Conservation (phyloP, 2,329 filamentous ascomycete genomes). For the Fusarium siculi region DNA sequence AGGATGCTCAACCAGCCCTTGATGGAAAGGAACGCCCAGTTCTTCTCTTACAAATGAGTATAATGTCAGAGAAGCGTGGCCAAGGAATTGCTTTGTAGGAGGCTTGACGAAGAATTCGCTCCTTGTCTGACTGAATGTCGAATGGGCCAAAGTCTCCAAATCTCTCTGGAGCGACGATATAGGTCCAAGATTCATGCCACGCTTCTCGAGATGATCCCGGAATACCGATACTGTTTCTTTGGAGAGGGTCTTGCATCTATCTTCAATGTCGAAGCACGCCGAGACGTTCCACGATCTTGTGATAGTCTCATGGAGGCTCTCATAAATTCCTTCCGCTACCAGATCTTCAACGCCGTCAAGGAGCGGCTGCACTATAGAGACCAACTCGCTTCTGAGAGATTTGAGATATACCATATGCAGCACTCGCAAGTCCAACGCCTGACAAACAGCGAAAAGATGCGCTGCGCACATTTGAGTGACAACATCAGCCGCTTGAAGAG, state of each 20-base stretch:
- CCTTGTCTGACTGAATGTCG: accelerated
- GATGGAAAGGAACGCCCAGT: accelerated
- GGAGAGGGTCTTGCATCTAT: neutral
- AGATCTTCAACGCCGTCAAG: accelerated
- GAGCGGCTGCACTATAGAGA: neutral
- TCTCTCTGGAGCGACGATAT: neutral
- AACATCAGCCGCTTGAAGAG: neutral
- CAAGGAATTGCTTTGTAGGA: accelerated
- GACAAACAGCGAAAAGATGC: neutral
- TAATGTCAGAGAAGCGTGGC: neutral
- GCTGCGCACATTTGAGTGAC: neutral
- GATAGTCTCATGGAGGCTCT: no score
- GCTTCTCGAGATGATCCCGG: accelerated
- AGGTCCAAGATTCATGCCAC: accelerated
- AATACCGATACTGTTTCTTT: accelerated
- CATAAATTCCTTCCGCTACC: accelerated
- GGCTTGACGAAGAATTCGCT: neutral
- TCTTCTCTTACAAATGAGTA: neutral
- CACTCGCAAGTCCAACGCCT: neutral
- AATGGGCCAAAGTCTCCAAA: neutral
- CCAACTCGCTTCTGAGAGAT: neutral
- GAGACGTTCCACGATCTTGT: neutral
- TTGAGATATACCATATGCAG: neutral
- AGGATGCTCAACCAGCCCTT: neutral
- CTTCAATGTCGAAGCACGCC: neutral